Evolutionary conservation across 2,329 filamentous ascomycete species (phyloP).

Genomic region (Diplodia seriata): DNA sequence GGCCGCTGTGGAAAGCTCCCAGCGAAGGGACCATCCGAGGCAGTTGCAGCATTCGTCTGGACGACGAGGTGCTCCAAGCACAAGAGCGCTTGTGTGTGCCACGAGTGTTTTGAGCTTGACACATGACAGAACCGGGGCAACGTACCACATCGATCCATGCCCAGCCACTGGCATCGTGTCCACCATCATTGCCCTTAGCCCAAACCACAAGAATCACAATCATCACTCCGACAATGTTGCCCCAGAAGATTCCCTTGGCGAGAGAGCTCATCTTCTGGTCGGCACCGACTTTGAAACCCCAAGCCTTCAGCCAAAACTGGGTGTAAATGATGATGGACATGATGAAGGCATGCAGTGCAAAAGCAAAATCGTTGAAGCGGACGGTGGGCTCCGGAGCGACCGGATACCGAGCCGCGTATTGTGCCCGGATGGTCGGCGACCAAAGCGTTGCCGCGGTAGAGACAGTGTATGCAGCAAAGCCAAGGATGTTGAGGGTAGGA

Average conservation of each 20-base stretch:
- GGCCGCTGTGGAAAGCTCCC: background rate
- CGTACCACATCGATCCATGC: slow-evolving; percentile 70
- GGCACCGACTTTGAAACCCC: slow-evolving; percentile 73
- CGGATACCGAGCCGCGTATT: slow-evolving; percentile 84
- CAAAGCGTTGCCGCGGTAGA: slow-evolving; percentile 80
- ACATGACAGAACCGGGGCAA: slow-evolving; percentile 38
- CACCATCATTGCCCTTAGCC: slow-evolving; percentile 49
- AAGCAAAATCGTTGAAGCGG: slow-evolving; percentile 86
- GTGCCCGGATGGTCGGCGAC: slow-evolving; percentile 75
- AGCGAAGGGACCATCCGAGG: background rate
- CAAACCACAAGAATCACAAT: slow-evolving; percentile 58
- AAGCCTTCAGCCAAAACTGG: slow-evolving; percentile 75
- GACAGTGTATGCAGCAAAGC: slow-evolving; percentile 76
- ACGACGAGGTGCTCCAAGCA: background rate
- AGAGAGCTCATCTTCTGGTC: slow-evolving; percentile 63
- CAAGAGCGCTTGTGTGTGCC: background rate
- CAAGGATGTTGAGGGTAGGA: slow-evolving; percentile 74
- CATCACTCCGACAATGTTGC: slow-evolving; percentile 65
- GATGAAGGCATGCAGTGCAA: slow-evolving; percentile 80
- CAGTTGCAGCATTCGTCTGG: background rate
- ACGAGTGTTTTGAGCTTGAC: background rate
- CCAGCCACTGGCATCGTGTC: slow-evolving; percentile 60
- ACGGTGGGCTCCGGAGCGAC: slow-evolving; percentile 80
- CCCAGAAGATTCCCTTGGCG: slow-evolving; percentile 73
- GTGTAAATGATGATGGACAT: slow-evolving; percentile 76